phyloP scores from a whole-genome alignment of 352 stramenopile species.

The Pythium vanterpoolii region DNA sequence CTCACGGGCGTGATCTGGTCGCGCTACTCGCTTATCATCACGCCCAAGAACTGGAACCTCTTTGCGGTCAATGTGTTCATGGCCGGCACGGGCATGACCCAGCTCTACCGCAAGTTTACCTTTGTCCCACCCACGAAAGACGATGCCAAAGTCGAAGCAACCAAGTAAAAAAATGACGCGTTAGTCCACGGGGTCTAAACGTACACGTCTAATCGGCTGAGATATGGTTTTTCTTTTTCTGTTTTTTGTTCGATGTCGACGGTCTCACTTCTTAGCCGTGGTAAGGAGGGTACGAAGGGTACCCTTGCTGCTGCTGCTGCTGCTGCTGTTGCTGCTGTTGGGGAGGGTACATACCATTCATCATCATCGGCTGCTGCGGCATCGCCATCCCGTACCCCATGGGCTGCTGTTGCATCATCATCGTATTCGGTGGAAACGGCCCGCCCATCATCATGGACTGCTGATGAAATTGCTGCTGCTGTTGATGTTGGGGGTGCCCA shows the following conservation, averaged over 20 bases:
- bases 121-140: slow-evolving; percentile 25
- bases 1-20: slow-evolving; percentile 89
- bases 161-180: slow-evolving; percentile 15
- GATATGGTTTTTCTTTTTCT: background rate
- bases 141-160: background rate
- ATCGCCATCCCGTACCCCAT: background rate
- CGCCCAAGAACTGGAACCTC: slow-evolving; percentile 90
- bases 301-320: slow-evolving; percentile 12
- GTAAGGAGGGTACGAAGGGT: slow-evolving; percentile 3
- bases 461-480: slow-evolving; percentile 1
- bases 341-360: slow-evolving; percentile 3
- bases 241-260: background rate
- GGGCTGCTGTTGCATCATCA: slow-evolving; percentile 7
- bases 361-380: slow-evolving; percentile 11
- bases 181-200: background rate
- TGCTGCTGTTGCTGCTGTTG: slow-evolving; percentile 17
- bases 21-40: slow-evolving; percentile 87
- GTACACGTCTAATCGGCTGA: background rate
- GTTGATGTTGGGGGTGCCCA: background rate
- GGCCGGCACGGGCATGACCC: slow-evolving; percentile 75
- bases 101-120: slow-evolving; percentile 80
- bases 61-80: slow-evolving; percentile 90
- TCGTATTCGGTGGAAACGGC: background rate
- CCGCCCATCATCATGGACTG: slow-evolving; percentile 3
- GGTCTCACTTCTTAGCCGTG: slow-evolving; percentile 5